These are phyloP conservation scores for Coemansia sp. DNA, from an alignment of 192 early-diverging fungal species.

Conservation along the genomic window DNA sequence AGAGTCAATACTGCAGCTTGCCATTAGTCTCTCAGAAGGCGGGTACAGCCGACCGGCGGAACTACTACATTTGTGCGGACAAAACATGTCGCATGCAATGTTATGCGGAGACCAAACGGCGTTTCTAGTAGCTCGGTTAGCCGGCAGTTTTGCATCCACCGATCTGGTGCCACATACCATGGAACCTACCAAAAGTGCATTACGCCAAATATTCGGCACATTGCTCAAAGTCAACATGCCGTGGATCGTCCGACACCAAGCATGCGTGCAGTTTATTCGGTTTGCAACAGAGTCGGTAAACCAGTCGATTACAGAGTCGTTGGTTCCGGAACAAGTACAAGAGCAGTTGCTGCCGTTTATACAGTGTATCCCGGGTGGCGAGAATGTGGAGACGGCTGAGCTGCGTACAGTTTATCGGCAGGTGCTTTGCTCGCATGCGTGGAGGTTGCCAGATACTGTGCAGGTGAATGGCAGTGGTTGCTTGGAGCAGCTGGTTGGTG, in stretches of 20 bases:
- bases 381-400: background rate
- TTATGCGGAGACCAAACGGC: background rate
- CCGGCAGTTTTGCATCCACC: constrained; percentile 19
- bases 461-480: background rate
- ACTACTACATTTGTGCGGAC: constrained; percentile 15
- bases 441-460: background rate
- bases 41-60: background rate
- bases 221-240: constrained; percentile 3
- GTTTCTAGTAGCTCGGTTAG: constrained; percentile 16
- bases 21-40: background rate
- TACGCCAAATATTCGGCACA: constrained; percentile 14
- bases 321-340: constrained; percentile 16
- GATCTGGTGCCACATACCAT: constrained; percentile 4
- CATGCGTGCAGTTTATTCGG: constrained; percentile 11
- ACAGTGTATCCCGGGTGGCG: constrained; percentile 17
- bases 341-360: constrained; percentile 18
- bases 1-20: constrained; percentile 7
- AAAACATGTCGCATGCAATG: constrained; percentile 6
- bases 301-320: constrained; percentile 10
- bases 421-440: background rate
- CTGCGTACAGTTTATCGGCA: constrained; percentile 1
- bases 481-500: background rate
- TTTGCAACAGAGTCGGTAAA: constrained; percentile 23
- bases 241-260: constrained; percentile 30
- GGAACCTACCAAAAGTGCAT: background rate